Base-by-base conservation (phyloP, 768 basidiomycete species). In the Hydnum rufescens region DNA sequence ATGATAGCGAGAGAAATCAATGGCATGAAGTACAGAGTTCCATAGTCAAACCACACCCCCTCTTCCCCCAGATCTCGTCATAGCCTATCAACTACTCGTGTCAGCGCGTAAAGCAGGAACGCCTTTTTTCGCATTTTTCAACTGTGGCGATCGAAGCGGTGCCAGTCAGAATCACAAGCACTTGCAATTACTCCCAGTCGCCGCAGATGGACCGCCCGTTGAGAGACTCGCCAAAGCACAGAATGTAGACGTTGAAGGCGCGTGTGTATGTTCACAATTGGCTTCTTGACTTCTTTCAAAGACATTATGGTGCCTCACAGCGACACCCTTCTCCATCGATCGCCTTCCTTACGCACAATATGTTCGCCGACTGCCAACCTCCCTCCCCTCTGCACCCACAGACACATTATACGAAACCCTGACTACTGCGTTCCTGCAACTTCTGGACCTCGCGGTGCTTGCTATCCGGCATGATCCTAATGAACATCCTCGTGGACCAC, bases 151-250 rank as follows among this genome's bases (percentile, higher is more conserved):
- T 28, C 68, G 71, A 51, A 86, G 83, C 53, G 89, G 89, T 26
- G 88, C 90, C 6, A 89, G 86, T 62, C 90, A 95, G 65, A 70
- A 74, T 2, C 88, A 92, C 66, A 88, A 92, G 60, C 90, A 95
- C 62, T 58, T 92, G n/a, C 89, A 93, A 63, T 80, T 92, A 57
- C 64, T 92, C 31, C 80, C 85, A 31, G 72, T 73, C 5, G 67
- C 66, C 36, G 64, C 70, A 30, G 72, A 73, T 32, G 81, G 77
- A 1, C 82, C 84, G 13, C 90, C 90, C 0, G 71, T 90, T 25
- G 89, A 92, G 64, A 67, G 64, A 52, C 69, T 88, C 51, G 79
- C 84, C 3, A 70, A 70, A 58, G 64, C 66, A 19, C 67, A 73
- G 5, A 70, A 66, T 16, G 63, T 88, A 46, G 79, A 86, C 25